Percentiles rank a stretch among this genome's conserved stretches.
phyloP scores from a whole-genome alignment of 768 basidiomycete genomes.

The Hericium coralloides region DNA sequence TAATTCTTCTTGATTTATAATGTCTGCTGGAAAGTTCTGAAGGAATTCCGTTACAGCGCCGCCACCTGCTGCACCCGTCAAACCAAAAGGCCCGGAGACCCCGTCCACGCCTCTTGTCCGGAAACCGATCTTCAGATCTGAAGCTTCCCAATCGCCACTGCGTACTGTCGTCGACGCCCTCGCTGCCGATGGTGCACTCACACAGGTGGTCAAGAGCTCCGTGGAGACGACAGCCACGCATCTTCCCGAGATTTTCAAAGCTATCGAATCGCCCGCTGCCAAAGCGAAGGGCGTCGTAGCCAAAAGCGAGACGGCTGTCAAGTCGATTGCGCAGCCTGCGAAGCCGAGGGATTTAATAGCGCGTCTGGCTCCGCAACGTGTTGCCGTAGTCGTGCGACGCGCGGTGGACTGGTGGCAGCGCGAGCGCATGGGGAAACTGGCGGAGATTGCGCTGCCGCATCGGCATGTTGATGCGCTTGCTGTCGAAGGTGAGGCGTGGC shows the following conservation, averaged over 20 bases:
- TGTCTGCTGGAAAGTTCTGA: slow-evolving; percentile 7
- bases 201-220: slow-evolving; percentile 36
- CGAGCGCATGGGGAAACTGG: slow-evolving; percentile 42
- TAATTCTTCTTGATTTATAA: neutral
- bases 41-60: slow-evolving; percentile 18
- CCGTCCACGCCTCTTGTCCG: slow-evolving; percentile 27
- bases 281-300: too few relatives aligned
- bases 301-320: too few relatives aligned
- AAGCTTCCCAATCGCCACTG: slow-evolving; percentile 36
- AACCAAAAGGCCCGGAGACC: slow-evolving; percentile 30
- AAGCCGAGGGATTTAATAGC: neutral
- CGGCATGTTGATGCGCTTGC: slow-evolving; percentile 53
- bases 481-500: slow-evolving; percentile 41
- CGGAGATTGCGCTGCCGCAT: slow-evolving; percentile 49
- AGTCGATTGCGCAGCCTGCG: slow-evolving; percentile 11
- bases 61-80: slow-evolving; percentile 18
- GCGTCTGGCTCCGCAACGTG: slow-evolving; percentile 23
- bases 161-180: slow-evolving; percentile 45
- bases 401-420: slow-evolving; percentile 45
- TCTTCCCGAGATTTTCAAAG: slow-evolving; percentile 40
- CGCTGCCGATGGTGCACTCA: slow-evolving; percentile 41
- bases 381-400: slow-evolving; percentile 20
- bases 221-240: slow-evolving; percentile 40
- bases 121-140: slow-evolving; percentile 36
- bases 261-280: neutral